phyloP scores from a whole-genome alignment of 805 yeast species.

The Metschnikowia santaceciliae region DNA sequence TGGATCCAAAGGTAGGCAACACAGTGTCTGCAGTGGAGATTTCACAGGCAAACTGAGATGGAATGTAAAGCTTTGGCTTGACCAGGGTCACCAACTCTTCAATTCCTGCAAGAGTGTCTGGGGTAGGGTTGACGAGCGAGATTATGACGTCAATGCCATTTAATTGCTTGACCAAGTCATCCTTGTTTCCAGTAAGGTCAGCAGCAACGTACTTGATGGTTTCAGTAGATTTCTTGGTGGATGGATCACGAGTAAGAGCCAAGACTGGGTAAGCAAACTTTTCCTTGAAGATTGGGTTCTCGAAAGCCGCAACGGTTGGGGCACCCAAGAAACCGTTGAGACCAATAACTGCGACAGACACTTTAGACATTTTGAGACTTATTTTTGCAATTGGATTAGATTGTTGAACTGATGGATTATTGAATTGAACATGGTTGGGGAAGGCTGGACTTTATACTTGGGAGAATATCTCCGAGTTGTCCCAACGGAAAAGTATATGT shows the following conservation, averaged over 20 bases:
- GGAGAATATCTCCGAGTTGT: too few species aligned
- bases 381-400: too few species aligned
- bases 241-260: constrained; percentile 25
- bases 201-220: constrained; percentile 37
- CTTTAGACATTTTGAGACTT: constrained; percentile 15
- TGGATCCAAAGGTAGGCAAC: constrained; percentile 32
- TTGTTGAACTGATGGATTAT: background rate
- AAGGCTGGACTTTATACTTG: too few species aligned
- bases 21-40: constrained; percentile 21
- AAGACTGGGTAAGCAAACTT: constrained; percentile 47
- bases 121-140: constrained; percentile 35
- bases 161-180: constrained; percentile 29
- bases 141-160: constrained; percentile 49
- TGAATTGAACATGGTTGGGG: too few species aligned
- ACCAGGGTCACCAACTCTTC: constrained; percentile 37
- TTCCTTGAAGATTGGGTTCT: constrained; percentile 37
- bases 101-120: constrained; percentile 27
- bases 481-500: too few species aligned
- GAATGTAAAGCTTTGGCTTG: constrained; percentile 23
- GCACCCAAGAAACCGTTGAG: constrained; percentile 49
- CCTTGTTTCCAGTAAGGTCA: constrained; percentile 23
- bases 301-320: constrained; percentile 43
- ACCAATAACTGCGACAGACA: constrained; percentile 50
- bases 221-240: constrained; percentile 32
- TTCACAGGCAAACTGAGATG: constrained; percentile 58